phyloP scores from a whole-genome alignment of 83 land plant species.

The Picea engelmannii region DNA sequence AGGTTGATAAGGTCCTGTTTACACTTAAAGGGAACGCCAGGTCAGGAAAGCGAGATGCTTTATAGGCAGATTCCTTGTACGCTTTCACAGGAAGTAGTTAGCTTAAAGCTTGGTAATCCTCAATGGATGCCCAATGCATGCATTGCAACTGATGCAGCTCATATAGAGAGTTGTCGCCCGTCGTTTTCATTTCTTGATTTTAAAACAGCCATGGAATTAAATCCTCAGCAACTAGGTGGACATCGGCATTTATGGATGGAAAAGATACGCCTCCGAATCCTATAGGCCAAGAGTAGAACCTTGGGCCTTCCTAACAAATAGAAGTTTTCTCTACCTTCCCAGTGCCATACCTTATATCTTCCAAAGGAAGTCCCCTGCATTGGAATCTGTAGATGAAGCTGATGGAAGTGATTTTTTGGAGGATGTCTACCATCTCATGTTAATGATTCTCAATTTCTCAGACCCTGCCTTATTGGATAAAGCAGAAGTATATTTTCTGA shows the following conservation, averaged over 20 bases:
- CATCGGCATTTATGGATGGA: slow-evolving; percentile 47
- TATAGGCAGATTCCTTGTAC: slow-evolving; percentile 22
- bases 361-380: too few relatives aligned
- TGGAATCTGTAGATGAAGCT: too few relatives aligned
- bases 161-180: slow-evolving; percentile 15
- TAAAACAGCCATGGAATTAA: slow-evolving; percentile 54
- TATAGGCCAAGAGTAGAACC: slow-evolving; percentile 21
- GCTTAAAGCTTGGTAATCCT: slow-evolving; percentile 32
- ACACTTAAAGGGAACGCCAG: slow-evolving; percentile 44
- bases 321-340: not conserved
- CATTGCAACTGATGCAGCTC: slow-evolving; percentile 16
- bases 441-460: too few relatives aligned
- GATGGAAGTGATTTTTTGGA: too few relatives aligned
- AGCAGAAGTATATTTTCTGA: too few relatives aligned
- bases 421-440: too few relatives aligned
- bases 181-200: slow-evolving; percentile 49
- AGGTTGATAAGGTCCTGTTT: slow-evolving; percentile 52
- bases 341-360: too few relatives aligned
- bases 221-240: slow-evolving; percentile 48
- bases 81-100: slow-evolving; percentile 27
- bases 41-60: slow-evolving; percentile 18
- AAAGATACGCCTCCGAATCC: slow-evolving; percentile 29
- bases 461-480: too few relatives aligned
- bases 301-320: not conserved
- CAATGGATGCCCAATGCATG: slow-evolving; percentile 17